phyloP scores from a whole-genome alignment of 1,284 basidiomycete genomes.

The Fistulina hepatica region DNA sequence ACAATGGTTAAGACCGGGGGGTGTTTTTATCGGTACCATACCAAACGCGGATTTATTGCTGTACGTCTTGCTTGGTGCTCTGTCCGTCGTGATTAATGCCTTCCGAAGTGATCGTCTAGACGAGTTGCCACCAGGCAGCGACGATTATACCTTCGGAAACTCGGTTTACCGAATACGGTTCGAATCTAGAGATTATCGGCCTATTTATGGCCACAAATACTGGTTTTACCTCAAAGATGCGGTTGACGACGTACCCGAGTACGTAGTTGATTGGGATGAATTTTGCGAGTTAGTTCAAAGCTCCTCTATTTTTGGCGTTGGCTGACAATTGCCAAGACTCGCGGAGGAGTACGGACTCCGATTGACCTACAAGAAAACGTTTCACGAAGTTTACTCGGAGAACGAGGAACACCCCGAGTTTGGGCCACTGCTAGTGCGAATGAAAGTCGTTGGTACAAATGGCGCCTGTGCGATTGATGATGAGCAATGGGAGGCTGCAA shows the following conservation, averaged over 20 bases:
- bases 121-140: slow-evolving; percentile 45
- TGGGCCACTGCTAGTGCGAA: slow-evolving; percentile 65
- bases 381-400: slow-evolving; percentile 78
- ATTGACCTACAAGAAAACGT: slow-evolving; percentile 75
- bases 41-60: slow-evolving; percentile 76
- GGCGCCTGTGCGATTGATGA: slow-evolving; percentile 87
- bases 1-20: slow-evolving; percentile 70
- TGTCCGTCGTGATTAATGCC: slow-evolving; percentile 1
- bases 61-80: slow-evolving; percentile 26
- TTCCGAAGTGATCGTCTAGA: slow-evolving; percentile 53
- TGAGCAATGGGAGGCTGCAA: slow-evolving; percentile 93
- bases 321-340: slow-evolving; percentile 38
- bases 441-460: slow-evolving; percentile 78
- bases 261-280: slow-evolving; percentile 89
- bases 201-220: slow-evolving; percentile 84
- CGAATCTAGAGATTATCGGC: slow-evolving; percentile 51
- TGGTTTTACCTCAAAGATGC: slow-evolving; percentile 92
- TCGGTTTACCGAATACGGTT: slow-evolving; percentile 84
- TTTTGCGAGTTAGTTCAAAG: slow-evolving; percentile 64
- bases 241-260: slow-evolving; percentile 95
- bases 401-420: slow-evolving; percentile 72
- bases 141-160: slow-evolving; percentile 81
- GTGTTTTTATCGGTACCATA: slow-evolving; percentile 89
- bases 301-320: slow-evolving; percentile 3
- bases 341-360: slow-evolving; percentile 76